Base-by-base conservation (phyloP, 1,284 basidiomycete genomes). In the Fomitopsis palustris region DNA sequence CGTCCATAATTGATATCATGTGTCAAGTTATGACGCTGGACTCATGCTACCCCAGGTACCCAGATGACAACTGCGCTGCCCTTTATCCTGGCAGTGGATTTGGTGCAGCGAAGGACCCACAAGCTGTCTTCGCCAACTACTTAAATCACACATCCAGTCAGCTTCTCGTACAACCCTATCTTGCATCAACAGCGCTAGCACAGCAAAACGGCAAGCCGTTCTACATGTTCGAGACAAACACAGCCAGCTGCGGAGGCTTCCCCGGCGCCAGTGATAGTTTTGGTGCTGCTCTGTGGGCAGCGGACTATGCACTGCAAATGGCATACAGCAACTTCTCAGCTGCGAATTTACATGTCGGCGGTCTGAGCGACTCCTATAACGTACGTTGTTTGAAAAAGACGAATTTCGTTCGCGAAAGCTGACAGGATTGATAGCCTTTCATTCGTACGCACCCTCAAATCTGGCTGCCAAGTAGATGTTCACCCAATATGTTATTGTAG, bases 191-290 rank as follows among this genome's bases (percentile, higher is more conserved):
- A 0, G 84, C 85, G 0, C 77, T 80, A 60, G 62, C 59, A 41
- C 59, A 60, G 9, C 49, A 52, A n/a, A 52, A 52, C 10, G 66
- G 68, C 10, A 82, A 82, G 66, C 76, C 79, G 25, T 73, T 83
- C 61, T 67, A 82, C 47, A 88, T 92, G 87, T 84, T 90, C 63
- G 90, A 93, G 73, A 92, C 87, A 10, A 93, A 93, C 73, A 87
- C 89, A 0, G 92, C 88, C 0, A 87, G 87, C 35, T 93, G 91
- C 73, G 88, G 90, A 70, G 92, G 92, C 9, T 92, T 93, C 69
- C 74, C 82, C 1, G 91, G 91, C 0, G 76, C 93, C 21, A 86
- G 83, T 57, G 85, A 93, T 68, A 77, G 77, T 53, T 84, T 84
- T 62, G 80, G 76, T 8, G 75, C 76, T 0, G 76, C 81, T 4